A percentile compares a stretch with the other conserved stretches of the same genome.
Conservation (phyloP, 257 asterid species). For the Solanum medicagineum region DNA sequence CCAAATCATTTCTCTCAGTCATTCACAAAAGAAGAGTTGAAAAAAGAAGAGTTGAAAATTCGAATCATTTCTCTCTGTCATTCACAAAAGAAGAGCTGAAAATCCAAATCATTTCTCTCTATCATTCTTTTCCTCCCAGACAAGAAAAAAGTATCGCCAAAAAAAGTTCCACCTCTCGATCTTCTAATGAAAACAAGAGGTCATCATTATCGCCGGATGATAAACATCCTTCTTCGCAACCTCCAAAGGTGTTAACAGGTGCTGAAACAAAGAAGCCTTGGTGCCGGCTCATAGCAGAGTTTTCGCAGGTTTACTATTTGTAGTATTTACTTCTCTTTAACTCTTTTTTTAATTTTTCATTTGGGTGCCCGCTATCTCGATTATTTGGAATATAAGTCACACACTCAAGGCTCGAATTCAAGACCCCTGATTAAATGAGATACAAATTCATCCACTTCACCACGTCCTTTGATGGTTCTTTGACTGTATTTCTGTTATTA, state of each 20-base stretch:
- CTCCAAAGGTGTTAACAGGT: not conserved
- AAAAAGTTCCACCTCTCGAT: not conserved
- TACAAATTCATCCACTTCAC: rapidly evolving
- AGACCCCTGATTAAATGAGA: too few species aligned
- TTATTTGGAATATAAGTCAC: too few species aligned
- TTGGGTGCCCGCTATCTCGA: not conserved
- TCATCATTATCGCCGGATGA: not conserved
- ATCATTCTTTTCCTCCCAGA: not conserved
- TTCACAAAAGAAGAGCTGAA: too few species aligned
- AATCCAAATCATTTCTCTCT: not conserved
- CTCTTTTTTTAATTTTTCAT: not conserved
- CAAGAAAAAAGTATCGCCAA: not conserved
- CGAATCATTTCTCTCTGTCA: too few species aligned
- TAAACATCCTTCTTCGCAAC: not conserved
- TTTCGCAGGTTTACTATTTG: slow-evolving; percentile 32
- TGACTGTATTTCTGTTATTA: not conserved
- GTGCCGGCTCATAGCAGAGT: slow-evolving; percentile 50
- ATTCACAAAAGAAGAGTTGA: too few species aligned
- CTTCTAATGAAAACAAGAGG: not conserved
- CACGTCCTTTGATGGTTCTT: not conserved
- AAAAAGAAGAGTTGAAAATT: too few species aligned
- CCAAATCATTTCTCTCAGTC: too few species aligned
- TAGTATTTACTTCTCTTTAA: not conserved
- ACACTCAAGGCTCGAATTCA: rapidly evolving
- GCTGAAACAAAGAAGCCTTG: slow-evolving; percentile 38